Base-by-base conservation (phyloP, 2,329 filamentous ascomycete species). In the Talaromyces islandicus region DNA sequence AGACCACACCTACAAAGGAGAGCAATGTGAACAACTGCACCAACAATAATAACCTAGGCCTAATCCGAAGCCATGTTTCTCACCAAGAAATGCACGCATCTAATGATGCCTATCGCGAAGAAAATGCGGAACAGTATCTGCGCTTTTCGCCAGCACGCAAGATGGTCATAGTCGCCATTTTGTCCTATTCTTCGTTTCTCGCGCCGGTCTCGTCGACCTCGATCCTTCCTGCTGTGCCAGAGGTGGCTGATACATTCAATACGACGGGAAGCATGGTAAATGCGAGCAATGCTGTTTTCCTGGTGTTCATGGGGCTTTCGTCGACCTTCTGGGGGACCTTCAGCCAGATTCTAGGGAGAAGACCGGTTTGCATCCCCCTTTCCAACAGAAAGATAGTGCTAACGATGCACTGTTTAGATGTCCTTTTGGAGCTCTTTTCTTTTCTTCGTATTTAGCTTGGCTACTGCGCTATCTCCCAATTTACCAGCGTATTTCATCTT, bases 101-200 rank as follows among this genome's bases (percentile, higher is more conserved):
- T 3, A 65, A 57, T 41, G 64, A 68, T 19, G 70, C 74, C 35
- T 77, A 73, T 63, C 62, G 64, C 7, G 78, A 82, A 60, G 65
- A 70, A 48, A 77, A 79, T 58, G 81, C 83, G 38, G 80, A 81
- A 51, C 75, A 84, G 62, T 93, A 92, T 76, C 81, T 87, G 66
- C 81, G 81, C 19, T 81, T 92, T 62, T 81, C 86, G 0, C 73
- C 75, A 3, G 75, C 77, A 17, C 83, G 86, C 46, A 94, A 93
- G 73, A 70, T 80, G 2, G 68, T 85, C 62, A 89, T 93, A 57
- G 87, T 91, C 17, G 77, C 79, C 10, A 81, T 92, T 6, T 75
- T 92, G 57, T 87, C 88, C 0, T 90, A 88, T 69, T 91, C 88
- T 74, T 85, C 87, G 27, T 91, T 93, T 64, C 78, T 93, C 51